Conservation (phyloP, 345 rosid species). For the Citrus medica region DNA sequence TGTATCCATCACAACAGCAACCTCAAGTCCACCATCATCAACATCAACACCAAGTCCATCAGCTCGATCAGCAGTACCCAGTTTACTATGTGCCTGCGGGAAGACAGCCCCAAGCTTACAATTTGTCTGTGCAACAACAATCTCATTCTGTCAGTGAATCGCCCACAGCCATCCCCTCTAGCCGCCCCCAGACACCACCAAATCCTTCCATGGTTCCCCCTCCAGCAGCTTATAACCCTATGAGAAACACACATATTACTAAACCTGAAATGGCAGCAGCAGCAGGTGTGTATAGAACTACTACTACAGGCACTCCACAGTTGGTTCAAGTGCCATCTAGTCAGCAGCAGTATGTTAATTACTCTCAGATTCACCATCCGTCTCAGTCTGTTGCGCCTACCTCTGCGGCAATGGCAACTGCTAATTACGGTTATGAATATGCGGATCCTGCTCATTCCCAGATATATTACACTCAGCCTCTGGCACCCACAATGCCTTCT, state of each 20-base stretch:
- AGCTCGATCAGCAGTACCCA: slow-evolving; percentile 82
- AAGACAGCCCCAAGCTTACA: slow-evolving; percentile 59
- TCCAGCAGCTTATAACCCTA: slow-evolving; percentile 49
- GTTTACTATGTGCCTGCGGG: slow-evolving; percentile 66
- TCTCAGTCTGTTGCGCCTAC: slow-evolving; percentile 64
- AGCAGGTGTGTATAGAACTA: slow-evolving; percentile 54
- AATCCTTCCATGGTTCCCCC: slow-evolving; percentile 52
- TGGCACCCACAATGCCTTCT: slow-evolving; percentile 56
- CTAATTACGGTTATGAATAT: slow-evolving; percentile 64
- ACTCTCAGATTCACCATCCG: slow-evolving; percentile 78
- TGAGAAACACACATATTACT: slow-evolving; percentile 49
- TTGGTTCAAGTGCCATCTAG: slow-evolving; percentile 62
- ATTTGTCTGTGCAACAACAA: slow-evolving; percentile 64
- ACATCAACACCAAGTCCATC: slow-evolving; percentile 27
- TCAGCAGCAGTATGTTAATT: slow-evolving; percentile 75
- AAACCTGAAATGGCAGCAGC: slow-evolving; percentile 68
- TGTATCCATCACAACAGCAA: slow-evolving; percentile 80
- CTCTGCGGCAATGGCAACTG: slow-evolving; percentile 43
- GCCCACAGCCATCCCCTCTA: slow-evolving; percentile 37
- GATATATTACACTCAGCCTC: slow-evolving; percentile 77
- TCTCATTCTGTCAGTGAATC: slow-evolving; percentile 47
- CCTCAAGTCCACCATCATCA: slow-evolving; percentile 53
- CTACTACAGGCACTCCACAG: slow-evolving; percentile 51
- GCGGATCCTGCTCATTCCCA: slow-evolving; percentile 61
- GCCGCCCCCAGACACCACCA: slow-evolving; percentile 54